Percentiles rank a stretch among this genome's conserved stretches.
Conservation (phyloP, 495 filamentous ascomycete genomes). For the Coniosporium apollinis region DNA sequence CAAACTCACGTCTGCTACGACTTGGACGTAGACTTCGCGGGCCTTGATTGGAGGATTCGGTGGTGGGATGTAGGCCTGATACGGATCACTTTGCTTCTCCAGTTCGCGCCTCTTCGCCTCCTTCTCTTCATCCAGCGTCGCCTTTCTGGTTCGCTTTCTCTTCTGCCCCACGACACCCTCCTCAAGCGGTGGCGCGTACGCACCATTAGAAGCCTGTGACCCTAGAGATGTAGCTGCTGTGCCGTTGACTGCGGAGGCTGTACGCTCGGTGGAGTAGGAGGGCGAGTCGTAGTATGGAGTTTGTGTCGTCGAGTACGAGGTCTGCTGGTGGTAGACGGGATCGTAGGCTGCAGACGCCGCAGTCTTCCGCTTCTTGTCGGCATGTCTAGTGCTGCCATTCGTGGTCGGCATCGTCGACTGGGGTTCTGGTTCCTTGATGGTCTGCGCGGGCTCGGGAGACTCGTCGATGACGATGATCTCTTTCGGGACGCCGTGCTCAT, state of each 20-base stretch:
- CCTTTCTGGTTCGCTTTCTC: constrained; percentile 68
- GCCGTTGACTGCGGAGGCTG: constrained; percentile 59
- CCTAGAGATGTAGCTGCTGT: constrained; percentile 83
- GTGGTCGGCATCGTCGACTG: constrained; percentile 14
- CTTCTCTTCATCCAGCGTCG: constrained; percentile 53
- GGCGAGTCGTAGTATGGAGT: constrained; percentile 54
- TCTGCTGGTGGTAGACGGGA: constrained; percentile 41
- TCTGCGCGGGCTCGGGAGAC: constrained; percentile 1
- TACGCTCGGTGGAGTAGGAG: constrained; percentile 66
- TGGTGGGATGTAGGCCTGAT: constrained; percentile 65
- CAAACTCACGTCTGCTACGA: constrained; percentile 63
- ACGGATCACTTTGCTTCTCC: constrained; percentile 50
- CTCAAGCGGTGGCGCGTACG: constrained; percentile 28
- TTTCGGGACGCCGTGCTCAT: constrained; percentile 80
- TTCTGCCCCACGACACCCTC: constrained; percentile 45
- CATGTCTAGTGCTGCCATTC: constrained; percentile 31
- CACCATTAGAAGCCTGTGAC: constrained; percentile 41
- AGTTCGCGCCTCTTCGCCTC: constrained; percentile 50
- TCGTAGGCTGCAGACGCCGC: constrained; percentile 46
- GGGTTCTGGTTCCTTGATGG: constrained; percentile 6
- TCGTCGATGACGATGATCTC: constrained; percentile 95
- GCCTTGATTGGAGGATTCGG: constrained; percentile 81
- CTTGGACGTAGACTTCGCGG: constrained; percentile 71
- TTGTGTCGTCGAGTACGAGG: constrained; percentile 51
- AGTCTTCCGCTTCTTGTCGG: constrained; percentile 49